Base-by-base conservation (phyloP, 768 basidiomycete genomes). In the Pleurotus citrinopileatus region DNA sequence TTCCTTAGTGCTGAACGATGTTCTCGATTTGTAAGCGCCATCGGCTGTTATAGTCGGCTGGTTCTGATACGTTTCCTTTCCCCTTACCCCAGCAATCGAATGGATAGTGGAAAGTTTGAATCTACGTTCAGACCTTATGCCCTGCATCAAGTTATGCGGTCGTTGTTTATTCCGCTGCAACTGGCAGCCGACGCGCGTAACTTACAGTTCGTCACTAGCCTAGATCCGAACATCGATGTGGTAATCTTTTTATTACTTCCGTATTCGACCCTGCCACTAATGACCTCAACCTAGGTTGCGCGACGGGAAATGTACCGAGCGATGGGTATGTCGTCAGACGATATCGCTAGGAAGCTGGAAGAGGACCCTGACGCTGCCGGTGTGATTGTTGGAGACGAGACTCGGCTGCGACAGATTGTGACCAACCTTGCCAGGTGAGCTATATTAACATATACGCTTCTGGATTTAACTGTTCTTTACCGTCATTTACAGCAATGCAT, bases 71-170 rank as follows among this genome's bases (percentile, higher is more conserved):
- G 22, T 20, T 22, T 17, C 20, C 32, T 10, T 19, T 13, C 2
- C 12, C 20, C 29, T 29, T 10, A 36, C 52, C 17, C 17, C 52
- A 79, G 82, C 62, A 82, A 85, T 69, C 78, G 84, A 36, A 84
- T 84, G 83, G 86, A 89, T 61, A 82, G 82, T 50, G 84, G 84
- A 1, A 73, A 81, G 42, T 87, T 91, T 56, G 82, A 85, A 63
- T 79, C 78, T 5, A 64, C 80, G n/a, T 65, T 54, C 19, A 62
- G 74, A 67, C 83, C 84, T 13, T 86, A 84, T 61, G 66, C 77
- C 8, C 84, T 85, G 61, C 84, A 85, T 59, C 76, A 81, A 57
- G 81, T 82, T 38, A 73, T 86, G 65, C 75, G 78, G 9, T 83
- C 82, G 2, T 67, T 84, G 54, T 77, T 84, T 47, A 74, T 82